These are phyloP conservation scores for Modicella reniformis DNA, from an alignment of 371 early-diverging fungal genomes.

Conservation along the genomic window DNA sequence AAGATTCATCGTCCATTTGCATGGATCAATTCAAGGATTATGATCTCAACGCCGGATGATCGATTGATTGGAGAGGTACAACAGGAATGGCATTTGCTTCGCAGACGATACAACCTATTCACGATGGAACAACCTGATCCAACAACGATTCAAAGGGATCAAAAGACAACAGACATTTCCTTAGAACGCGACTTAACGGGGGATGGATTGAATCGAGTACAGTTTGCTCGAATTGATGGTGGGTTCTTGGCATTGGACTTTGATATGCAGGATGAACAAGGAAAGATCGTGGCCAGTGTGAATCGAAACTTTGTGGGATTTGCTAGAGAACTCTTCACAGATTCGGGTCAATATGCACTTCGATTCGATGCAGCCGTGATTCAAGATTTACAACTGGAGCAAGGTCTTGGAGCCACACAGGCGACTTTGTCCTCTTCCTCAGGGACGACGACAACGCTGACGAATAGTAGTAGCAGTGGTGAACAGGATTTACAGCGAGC, in stretches of 20 bases:
- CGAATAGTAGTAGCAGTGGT: too few relatives aligned
- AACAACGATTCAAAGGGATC: constrained; percentile 1
- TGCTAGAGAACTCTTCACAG: constrained; percentile 89
- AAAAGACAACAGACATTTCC: constrained; percentile 26
- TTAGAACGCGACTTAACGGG: constrained; percentile 22
- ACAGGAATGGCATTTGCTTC: constrained; percentile 88
- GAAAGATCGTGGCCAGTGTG: constrained; percentile 69
- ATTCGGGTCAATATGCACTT: constrained; percentile 85
- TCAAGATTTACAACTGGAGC: constrained; percentile 50
- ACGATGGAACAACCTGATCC: constrained; percentile 55
- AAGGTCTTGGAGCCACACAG: constrained; percentile 39
- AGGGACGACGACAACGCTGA: too few relatives aligned
- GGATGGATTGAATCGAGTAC: constrained; percentile 52
- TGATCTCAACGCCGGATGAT: constrained; percentile 69
- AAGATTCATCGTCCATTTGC: constrained; percentile 83
- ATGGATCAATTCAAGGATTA: constrained; percentile 81
- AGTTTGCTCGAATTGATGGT: constrained; percentile 85
- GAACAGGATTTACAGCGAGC: constrained; percentile 22
- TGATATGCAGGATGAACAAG: constrained; percentile 72
- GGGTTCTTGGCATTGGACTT: constrained; percentile 87
- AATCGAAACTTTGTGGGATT: constrained; percentile 88
- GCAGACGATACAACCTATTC: constrained; percentile 87
- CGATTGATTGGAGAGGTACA: constrained; percentile 87
- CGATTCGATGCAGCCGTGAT: constrained; percentile 77
- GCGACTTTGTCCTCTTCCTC: constrained; percentile 17